A percentile compares a stretch with the other conserved stretches of the same genome.
Conservation (phyloP, 805 yeast species). For the Lipomyces oligophaga region DNA sequence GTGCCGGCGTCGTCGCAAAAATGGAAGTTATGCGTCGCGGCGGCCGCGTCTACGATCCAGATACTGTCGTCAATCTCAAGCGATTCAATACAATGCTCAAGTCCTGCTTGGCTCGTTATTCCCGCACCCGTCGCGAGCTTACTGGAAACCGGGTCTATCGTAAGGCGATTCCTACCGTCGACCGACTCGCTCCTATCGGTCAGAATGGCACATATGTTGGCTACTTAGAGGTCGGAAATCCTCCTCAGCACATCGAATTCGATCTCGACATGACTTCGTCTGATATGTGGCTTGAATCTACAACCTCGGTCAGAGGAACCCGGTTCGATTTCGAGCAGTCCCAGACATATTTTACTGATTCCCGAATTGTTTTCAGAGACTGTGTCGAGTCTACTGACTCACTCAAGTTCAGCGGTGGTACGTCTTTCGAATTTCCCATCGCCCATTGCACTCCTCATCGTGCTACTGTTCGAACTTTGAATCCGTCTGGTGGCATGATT, state of each 20-base stretch:
- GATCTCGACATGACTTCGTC: constrained; percentile 28
- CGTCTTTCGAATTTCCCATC: constrained; percentile 11
- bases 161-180: constrained; percentile 21
- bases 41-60: constrained; percentile 22
- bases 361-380: constrained; percentile 20
- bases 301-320: constrained; percentile 25
- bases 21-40: constrained; percentile 17
- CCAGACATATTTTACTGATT: constrained; percentile 25
- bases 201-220: constrained; percentile 21
- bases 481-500: constrained; percentile 28
- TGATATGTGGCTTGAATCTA: constrained; percentile 27
- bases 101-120: constrained; percentile 9
- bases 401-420: constrained; percentile 9
- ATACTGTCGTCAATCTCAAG: constrained; percentile 17
- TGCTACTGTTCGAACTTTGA: constrained; percentile 22
- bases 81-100: constrained; percentile 14
- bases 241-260: constrained; percentile 19
- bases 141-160: constrained; percentile 27
- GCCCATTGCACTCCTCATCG: constrained; percentile 28
- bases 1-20: constrained; percentile 17
- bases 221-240: constrained; percentile 16
- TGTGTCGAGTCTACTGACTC: constrained; percentile 23
- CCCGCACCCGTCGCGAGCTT: constrained; percentile 25
- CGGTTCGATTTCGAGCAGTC: constrained; percentile 18
- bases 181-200: constrained; percentile 27